Evolutionary conservation across 805 yeast genomes (phyloP), one percentile per base, ranked within the genome.

Genomic region (Ogataea parapolymorpha): DNA sequence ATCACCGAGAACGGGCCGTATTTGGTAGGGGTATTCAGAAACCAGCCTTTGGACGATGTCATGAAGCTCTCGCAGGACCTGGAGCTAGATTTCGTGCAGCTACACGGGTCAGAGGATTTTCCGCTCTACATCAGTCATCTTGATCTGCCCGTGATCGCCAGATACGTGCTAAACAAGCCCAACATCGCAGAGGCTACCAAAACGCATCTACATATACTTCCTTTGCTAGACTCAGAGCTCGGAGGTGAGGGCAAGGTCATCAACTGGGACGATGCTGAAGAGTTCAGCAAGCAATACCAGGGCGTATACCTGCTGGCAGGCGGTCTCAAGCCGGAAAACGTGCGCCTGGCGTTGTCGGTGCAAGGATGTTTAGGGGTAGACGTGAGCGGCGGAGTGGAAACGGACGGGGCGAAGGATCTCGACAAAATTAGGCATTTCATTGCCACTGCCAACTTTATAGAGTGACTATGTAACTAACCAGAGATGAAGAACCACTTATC

Each of bases 401-500:
- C 82, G 0, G 57, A 77, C 31, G 95, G 95, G 2, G 60, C 51
- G 1, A 93, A 91, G 62, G 95, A 89, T 59, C 53, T 67, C 35
- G 58, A 41, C 1, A 91, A 89, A 63, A 77, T 91, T 15, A 53
- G 54, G 40, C 40, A 45, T 11, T 91, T 90, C 62, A 66, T 91
- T 5, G 42, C 41, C 4, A 73, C 72, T 49, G 88, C 83, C 3
- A 68, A 14, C 14, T 41, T 15, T 36, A 15, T 24, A 41, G 17
- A 24, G 24, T 25, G 27, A 18, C 11, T 23, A 16, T 7, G n/a
- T 26, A 28, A 26, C 32, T 24, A 31, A 71, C 91, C 93, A 46
- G 91, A 87, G 63, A 91, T 91, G 81, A 80, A 91, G 79, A 93
- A 91, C 99, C 99, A 91, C 74, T 91, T 91, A 79, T 91, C 98